A percentile compares a stretch with the other conserved stretches of the same genome.
These are phyloP conservation scores for Acer campestre DNA, from an alignment of 345 rosid species.

Conservation along the genomic window DNA sequence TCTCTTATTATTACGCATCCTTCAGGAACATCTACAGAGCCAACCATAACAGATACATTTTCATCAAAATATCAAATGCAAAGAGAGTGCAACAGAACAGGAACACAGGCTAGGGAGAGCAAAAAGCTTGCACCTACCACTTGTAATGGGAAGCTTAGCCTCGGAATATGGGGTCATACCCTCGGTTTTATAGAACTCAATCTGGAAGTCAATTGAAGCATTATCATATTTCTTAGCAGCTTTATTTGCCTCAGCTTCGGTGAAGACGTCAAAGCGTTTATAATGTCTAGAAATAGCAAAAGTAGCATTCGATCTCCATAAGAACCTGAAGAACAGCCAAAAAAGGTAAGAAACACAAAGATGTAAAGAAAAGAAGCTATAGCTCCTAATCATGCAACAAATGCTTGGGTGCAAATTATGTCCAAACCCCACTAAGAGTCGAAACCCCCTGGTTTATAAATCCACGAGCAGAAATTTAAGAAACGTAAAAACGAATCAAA, in stretches of 20 bases:
- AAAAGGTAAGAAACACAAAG: conserved; percentile 3
- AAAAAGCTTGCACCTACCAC: conserved; percentile 55
- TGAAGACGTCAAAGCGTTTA: conserved; percentile 80
- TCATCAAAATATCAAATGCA: background rate
- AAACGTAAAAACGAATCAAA: background rate
- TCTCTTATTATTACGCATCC: conserved; percentile 97
- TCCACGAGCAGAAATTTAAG: background rate
- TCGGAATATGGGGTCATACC: conserved; percentile 84
- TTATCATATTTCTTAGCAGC: conserved; percentile 97
- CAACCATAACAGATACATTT: conserved; percentile 17
- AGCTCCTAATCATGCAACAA: background rate
- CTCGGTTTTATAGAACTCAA: conserved; percentile 85
- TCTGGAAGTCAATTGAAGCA: conserved; percentile 86
- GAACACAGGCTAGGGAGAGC: background rate
- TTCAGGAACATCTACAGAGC: conserved; percentile 92
- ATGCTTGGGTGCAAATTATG: conserved; percentile 5
- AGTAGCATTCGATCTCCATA: conserved; percentile 97
- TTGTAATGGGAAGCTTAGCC: conserved; percentile 89
- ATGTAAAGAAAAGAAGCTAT: background rate
- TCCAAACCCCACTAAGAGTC: background rate
- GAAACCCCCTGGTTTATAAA: background rate
- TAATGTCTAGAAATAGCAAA: conserved; percentile 95
- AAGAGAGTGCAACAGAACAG: conserved; percentile 3
- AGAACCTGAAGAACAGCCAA: conserved; percentile 61
- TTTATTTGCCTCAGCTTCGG: conserved; percentile 97